Evolutionary conservation across 2,329 filamentous ascomycete genomes (phyloP).

Genomic region (Alternaria dauci): DNA sequence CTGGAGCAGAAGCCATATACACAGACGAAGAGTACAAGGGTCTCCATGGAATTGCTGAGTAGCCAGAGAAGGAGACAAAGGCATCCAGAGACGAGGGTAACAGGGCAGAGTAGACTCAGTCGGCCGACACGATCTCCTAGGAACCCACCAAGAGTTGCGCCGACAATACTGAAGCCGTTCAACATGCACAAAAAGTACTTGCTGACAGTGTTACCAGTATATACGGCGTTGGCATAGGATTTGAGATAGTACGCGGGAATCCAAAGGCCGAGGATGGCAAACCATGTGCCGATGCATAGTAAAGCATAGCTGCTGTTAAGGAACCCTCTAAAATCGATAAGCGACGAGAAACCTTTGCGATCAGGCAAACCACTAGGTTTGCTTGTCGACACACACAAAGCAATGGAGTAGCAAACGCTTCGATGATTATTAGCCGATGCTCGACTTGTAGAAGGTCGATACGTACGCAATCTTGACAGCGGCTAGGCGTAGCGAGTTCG

Average conservation of each 20-base stretch:
- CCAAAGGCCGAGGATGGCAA: constrained; percentile 43
- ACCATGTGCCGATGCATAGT: constrained; percentile 37
- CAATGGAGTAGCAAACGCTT: constrained; percentile 59
- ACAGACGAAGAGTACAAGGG: constrained; percentile 70
- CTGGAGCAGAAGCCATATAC: constrained; percentile 76
- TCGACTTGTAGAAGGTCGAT: too few species aligned
- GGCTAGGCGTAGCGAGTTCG: constrained; percentile 68
- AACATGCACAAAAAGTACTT: constrained; percentile 57
- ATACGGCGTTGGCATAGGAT: constrained; percentile 67
- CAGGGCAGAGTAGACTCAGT: constrained; percentile 62
- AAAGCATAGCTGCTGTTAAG: constrained; percentile 44
- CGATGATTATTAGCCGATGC: constrained; percentile 31
- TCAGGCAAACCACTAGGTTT: constrained; percentile 16
- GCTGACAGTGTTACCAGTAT: constrained; percentile 55
- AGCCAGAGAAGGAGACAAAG: constrained; percentile 66
- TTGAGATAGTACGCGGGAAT: constrained; percentile 50
- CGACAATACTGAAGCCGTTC: constrained; percentile 63
- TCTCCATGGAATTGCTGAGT: constrained; percentile 57
- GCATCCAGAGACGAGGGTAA: constrained; percentile 55
- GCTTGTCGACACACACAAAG: constrained; percentile 41
- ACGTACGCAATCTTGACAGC: constrained; percentile 59
- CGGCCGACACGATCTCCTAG: constrained; percentile 63
- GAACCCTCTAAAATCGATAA: constrained; percentile 48
- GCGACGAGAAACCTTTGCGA: constrained; percentile 34
- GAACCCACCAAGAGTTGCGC: constrained; percentile 61